These are phyloP conservation scores for Tuctoria greenei DNA, from an alignment of 176 grass and related monocot genomes.

Conservation along the genomic window DNA sequence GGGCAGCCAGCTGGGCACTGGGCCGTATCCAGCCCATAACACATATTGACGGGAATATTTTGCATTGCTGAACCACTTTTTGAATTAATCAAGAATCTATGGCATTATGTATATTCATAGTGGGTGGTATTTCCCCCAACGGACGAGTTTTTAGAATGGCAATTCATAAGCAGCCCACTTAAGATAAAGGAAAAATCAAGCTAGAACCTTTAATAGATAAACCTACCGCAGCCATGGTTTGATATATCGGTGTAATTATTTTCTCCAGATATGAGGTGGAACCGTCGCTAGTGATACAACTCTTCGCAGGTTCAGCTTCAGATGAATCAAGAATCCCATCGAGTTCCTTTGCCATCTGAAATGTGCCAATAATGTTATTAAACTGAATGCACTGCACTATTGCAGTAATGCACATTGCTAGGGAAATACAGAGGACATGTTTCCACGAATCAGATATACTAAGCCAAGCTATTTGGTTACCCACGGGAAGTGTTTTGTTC, in stretches of 20 bases:
- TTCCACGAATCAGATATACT: not conserved
- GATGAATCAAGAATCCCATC: slow-evolving; percentile 90
- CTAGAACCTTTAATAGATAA: slow-evolving; percentile 9
- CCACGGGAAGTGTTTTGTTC: not conserved
- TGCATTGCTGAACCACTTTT: not conserved
- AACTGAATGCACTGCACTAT: slow-evolving; percentile 14
- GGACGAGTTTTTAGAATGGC: too few relatives aligned
- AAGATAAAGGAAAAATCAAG: slow-evolving; percentile 30
- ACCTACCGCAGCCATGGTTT: slow-evolving; percentile 68
- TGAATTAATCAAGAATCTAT: not conserved
- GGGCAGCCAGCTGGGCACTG: too few relatives aligned
- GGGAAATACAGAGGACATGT: slow-evolving; percentile 12
- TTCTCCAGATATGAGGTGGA: slow-evolving; percentile 66
- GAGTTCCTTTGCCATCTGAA: slow-evolving; percentile 93
- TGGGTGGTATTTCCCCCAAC: not conserved
- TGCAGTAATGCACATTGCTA: not conserved
- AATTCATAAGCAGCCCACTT: not conserved
- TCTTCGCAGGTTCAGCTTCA: slow-evolving; percentile 62
- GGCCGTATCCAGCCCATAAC: too few relatives aligned
- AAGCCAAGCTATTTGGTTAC: not conserved
- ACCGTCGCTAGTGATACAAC: slow-evolving; percentile 50
- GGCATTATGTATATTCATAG: not conserved
- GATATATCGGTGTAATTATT: slow-evolving; percentile 87
- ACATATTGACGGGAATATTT: not conserved
- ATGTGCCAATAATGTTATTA: slow-evolving; percentile 19